phyloP scores from a whole-genome alignment of 2,329 filamentous ascomycete genomes.

The Colletotrichum filicis region DNA sequence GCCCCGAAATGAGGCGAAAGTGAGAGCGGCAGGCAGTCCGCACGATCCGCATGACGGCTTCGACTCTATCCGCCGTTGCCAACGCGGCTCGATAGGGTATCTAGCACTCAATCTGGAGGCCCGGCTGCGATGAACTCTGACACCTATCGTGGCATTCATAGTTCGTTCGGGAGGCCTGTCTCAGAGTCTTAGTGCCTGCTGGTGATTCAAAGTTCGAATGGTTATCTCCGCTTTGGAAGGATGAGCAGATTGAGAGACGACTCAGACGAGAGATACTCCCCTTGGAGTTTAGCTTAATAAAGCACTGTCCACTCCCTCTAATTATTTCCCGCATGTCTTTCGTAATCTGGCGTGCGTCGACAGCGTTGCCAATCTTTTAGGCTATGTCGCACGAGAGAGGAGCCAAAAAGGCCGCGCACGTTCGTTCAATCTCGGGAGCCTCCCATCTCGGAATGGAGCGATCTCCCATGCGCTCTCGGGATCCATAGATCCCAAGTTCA shows the following conservation, averaged over 20 bases:
- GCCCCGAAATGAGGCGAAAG: not conserved
- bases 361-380: conserved; percentile 10
- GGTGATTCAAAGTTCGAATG: not conserved
- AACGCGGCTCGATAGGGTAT: not conserved
- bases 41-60: conserved; percentile 29
- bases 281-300: not conserved
- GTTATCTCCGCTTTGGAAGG: not conserved
- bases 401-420: conserved; percentile 18
- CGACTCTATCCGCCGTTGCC: conserved; percentile 8
- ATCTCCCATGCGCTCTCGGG: conserved; percentile 5
- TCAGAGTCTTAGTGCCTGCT: not conserved
- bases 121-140: not conserved
- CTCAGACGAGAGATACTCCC: not conserved
- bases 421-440: conserved; percentile 25
- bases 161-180: not conserved
- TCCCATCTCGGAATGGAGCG: conserved; percentile 33
- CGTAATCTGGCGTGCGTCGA: not conserved
- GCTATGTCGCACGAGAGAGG: conserved; percentile 11
- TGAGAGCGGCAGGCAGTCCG: not conserved
- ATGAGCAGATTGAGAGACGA: not conserved
- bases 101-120: not conserved
- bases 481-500: not conserved
- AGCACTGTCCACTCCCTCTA: not conserved
- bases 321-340: not conserved
- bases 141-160: not conserved